Evolutionary conservation across 1,284 basidiomycete genomes (phyloP).

Genomic region (Volvariella volvacea): DNA sequence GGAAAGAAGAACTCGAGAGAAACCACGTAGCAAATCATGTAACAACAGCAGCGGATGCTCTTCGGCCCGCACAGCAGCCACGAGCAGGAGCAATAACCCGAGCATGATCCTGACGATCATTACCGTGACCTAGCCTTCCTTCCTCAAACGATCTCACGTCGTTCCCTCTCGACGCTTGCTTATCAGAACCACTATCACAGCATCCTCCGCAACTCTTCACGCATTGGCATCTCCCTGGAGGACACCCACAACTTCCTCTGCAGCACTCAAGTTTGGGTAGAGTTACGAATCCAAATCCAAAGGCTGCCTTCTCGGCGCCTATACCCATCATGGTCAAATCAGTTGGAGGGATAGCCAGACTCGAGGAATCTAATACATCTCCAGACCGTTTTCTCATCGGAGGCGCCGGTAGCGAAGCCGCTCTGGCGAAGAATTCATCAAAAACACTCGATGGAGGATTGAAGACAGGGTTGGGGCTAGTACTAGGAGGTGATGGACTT

Average conservation of each 20-base stretch:
- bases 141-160: no score
- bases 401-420: slow-evolving; percentile 51
- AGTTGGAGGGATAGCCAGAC: slow-evolving; percentile 38
- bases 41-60: no score
- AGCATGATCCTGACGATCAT: no score
- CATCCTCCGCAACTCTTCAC: slow-evolving; percentile 45
- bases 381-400: slow-evolving; percentile 34
- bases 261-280: slow-evolving; percentile 66
- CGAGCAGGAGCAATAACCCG: no score
- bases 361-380: slow-evolving; percentile 39
- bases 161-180: no score
- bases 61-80: no score
- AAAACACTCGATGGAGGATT: slow-evolving; percentile 30
- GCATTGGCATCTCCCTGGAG: slow-evolving; percentile 44
- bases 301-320: slow-evolving; percentile 25
- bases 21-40: no score
- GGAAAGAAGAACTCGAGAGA: no score
- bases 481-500: slow-evolving; percentile 7
- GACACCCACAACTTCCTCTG: slow-evolving; percentile 51
- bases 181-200: slow-evolving; percentile 16
- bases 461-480: neutral
- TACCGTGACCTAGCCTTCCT: no score
- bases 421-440: slow-evolving; percentile 58
- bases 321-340: slow-evolving; percentile 14
- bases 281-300: slow-evolving; percentile 41